Percentiles rank a stretch among this genome's conserved stretches.
These are phyloP conservation scores for Globisporangium alternatum DNA, from an alignment of 352 stramenopile genomes.

Conservation along the genomic window DNA sequence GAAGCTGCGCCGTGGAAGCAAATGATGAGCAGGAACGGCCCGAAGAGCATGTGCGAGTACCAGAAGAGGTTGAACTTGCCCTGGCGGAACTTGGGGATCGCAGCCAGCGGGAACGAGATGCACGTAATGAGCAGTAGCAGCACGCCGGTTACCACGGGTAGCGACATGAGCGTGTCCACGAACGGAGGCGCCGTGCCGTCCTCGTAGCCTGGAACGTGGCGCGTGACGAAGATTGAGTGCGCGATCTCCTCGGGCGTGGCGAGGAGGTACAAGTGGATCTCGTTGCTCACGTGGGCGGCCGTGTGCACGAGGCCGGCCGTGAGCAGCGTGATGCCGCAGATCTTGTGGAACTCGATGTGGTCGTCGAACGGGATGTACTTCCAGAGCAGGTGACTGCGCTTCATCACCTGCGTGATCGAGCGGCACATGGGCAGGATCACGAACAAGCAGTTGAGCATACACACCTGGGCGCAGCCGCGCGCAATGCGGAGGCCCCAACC, in stretches of 20 bases:
- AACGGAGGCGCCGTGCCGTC: constrained; percentile 53
- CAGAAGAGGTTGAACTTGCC: constrained; percentile 81
- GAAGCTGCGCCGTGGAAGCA: constrained; percentile 60
- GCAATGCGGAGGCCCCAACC: constrained; percentile 73
- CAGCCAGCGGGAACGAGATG: constrained; percentile 67
- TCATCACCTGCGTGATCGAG: constrained; percentile 72
- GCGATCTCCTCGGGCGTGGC: constrained; percentile 60
- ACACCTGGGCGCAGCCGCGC: constrained; percentile 66
- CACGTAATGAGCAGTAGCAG: constrained; percentile 65
- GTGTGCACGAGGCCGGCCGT: constrained; percentile 62
- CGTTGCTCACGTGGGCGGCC: constrained; percentile 60
- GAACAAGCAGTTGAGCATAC: constrained; percentile 75
- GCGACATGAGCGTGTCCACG: constrained; percentile 55
- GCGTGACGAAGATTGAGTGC: constrained; percentile 55
- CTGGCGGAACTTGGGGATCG: constrained; percentile 71
- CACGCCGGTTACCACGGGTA: constrained; percentile 66
- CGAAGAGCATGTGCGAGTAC: constrained; percentile 83
- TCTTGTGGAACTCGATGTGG: constrained; percentile 79
- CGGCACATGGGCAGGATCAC: constrained; percentile 80
- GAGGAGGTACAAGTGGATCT: constrained; percentile 66
- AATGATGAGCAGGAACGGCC: constrained; percentile 60
- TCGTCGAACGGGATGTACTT: constrained; percentile 79
- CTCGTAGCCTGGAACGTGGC: constrained; percentile 46
- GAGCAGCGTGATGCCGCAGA: constrained; percentile 59
- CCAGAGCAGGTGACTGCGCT: constrained; percentile 59